phyloP scores from a whole-genome alignment of 306 rosid species.

The Abrus precatorius region DNA sequence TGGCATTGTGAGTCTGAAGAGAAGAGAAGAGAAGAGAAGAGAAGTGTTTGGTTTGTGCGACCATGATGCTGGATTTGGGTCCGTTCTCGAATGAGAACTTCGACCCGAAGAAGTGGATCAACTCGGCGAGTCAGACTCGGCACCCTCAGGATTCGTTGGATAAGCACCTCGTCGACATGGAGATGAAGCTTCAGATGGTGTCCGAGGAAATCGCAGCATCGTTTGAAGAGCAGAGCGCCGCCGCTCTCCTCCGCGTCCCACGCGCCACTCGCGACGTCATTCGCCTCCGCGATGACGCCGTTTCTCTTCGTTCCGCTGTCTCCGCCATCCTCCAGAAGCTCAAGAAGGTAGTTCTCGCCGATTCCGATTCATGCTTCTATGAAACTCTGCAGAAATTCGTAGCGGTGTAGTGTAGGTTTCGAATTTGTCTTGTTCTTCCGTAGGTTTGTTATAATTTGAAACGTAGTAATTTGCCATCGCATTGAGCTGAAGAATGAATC shows the following conservation, averaged over 20 bases:
- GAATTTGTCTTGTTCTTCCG: neutral
- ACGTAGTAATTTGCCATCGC: neutral
- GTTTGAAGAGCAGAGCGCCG: conserved; percentile 92
- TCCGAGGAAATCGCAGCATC: conserved; percentile 95
- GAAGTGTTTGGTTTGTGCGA: neutral
- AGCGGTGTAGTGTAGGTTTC: conserved; percentile 19
- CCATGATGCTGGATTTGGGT: conserved; percentile 89
- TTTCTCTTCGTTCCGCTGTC: conserved; percentile 85
- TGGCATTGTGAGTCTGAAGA: conserved; percentile 12
- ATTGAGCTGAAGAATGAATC: conserved; percentile 4
- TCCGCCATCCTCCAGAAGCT: conserved; percentile 90
- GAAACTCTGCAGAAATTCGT: neutral
- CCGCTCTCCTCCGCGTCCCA: conserved; percentile 92
- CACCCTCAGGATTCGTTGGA: conserved; percentile 88
- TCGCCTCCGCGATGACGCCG: conserved; percentile 93
- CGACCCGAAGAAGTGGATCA: conserved; percentile 96
- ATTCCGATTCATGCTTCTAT: neutral
- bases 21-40: neutral
- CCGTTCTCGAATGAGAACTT: conserved; percentile 85
- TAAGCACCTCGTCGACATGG: conserved; percentile 85
- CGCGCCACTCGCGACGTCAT: conserved; percentile 94
- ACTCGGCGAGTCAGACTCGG: conserved; percentile 87
- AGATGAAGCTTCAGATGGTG: conserved; percentile 94
- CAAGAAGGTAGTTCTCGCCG: conserved; percentile 68
- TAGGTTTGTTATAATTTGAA: neutral